Conservation (phyloP, 2,329 filamentous ascomycete genomes). For the Phaeoacremonium minimum region DNA sequence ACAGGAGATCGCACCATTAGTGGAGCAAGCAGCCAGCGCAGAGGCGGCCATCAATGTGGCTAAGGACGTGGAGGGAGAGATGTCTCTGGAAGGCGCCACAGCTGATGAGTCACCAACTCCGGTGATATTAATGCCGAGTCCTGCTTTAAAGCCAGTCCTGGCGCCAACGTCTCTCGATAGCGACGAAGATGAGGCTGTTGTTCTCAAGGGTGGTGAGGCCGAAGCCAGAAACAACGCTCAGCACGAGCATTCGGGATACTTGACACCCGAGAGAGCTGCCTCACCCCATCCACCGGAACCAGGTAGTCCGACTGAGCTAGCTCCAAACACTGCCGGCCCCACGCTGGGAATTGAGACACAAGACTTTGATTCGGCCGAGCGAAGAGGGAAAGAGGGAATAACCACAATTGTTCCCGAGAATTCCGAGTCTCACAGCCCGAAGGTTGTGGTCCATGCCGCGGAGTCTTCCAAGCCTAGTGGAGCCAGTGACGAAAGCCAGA, state of each 20-base stretch:
- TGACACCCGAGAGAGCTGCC: slow-evolving; percentile 5
- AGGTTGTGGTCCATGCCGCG: neutral
- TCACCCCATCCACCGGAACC: slow-evolving; percentile 2
- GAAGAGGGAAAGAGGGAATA: neutral
- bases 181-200: slow-evolving; percentile 38
- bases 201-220: slow-evolving; percentile 16
- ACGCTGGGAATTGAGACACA: too few species aligned
- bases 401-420: neutral
- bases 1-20: slow-evolving; percentile 13
- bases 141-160: neutral
- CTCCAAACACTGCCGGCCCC: slow-evolving; percentile 3
- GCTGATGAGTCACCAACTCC: neutral
- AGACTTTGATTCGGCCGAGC: too few species aligned
- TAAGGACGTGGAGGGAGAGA: slow-evolving; percentile 11
- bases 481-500: neutral
- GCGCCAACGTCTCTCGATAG: slow-evolving; percentile 17
- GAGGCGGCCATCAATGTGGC: slow-evolving; percentile 13
- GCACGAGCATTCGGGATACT: slow-evolving; percentile 4
- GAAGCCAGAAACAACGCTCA: slow-evolving; percentile 4
- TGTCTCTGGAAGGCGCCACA: neutral
- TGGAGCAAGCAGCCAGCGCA: slow-evolving; percentile 15
- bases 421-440: neutral
- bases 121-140: slow-evolving; percentile 2
- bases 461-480: neutral
- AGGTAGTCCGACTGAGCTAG: slow-evolving; percentile 4